Percentiles rank a stretch among this genome's conserved stretches.
Evolutionary conservation across 2,329 filamentous ascomycete genomes (phyloP).

Genomic region (Colletotrichum graminicola): DNA sequence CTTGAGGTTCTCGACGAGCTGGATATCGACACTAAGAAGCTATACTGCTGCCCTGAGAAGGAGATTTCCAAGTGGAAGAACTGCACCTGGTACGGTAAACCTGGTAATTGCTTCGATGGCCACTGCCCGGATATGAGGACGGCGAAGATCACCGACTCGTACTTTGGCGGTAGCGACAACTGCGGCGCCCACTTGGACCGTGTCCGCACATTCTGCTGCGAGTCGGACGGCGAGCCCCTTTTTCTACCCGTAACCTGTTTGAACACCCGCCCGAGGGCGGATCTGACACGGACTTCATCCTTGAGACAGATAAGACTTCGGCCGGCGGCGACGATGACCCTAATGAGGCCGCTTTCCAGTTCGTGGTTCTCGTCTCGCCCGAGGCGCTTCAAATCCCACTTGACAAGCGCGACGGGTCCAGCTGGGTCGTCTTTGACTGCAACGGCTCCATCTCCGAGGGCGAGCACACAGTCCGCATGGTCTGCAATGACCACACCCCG

Average conservation of each 20-base stretch:
- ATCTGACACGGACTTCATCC: constrained; percentile 47
- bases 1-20: constrained; percentile 43
- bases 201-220: constrained; percentile 39
- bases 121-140: constrained; percentile 47
- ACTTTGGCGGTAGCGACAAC: constrained; percentile 46
- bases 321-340: constrained; percentile 45
- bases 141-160: constrained; percentile 47
- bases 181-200: constrained; percentile 36
- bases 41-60: constrained; percentile 48
- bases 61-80: constrained; percentile 48
- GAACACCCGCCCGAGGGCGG: constrained; percentile 49
- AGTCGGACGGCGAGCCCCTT: constrained; percentile 46
- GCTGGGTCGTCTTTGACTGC: constrained; percentile 58
- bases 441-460: constrained; percentile 42
- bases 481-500: constrained; percentile 16
- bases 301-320: constrained; percentile 49
- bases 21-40: constrained; percentile 40
- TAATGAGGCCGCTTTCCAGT: constrained; percentile 51
- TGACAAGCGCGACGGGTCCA: constrained; percentile 58
- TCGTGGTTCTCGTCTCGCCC: constrained; percentile 50
- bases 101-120: constrained; percentile 50
- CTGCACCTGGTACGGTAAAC: constrained; percentile 53
- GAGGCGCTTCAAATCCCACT: constrained; percentile 51
- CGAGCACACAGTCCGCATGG: constrained; percentile 22
- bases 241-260: constrained; percentile 56